Evolutionary conservation across 1,284 basidiomycete genomes (phyloP).

Genomic region (Abortiporus biennis): DNA sequence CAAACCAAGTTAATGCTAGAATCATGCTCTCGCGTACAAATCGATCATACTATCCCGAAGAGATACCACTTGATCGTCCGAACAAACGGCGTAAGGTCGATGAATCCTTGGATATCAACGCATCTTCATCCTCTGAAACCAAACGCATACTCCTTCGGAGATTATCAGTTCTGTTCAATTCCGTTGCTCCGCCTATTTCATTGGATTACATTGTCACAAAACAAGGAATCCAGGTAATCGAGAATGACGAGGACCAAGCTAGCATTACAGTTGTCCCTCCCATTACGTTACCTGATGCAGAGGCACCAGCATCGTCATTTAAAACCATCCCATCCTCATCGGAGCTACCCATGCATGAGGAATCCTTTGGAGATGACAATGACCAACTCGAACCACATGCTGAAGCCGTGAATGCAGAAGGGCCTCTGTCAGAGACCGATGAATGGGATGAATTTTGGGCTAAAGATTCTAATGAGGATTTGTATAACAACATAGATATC

Average conservation of each 20-base stretch:
- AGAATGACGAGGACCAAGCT: conserved; percentile 12
- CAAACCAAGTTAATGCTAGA: conserved; percentile 81
- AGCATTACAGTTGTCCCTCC: too few species aligned
- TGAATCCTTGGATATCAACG: background rate
- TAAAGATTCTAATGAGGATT: conserved; percentile 26
- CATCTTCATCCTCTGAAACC: conserved; percentile 19
- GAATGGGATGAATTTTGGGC: conserved; percentile 43
- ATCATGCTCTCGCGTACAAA: conserved; percentile 79
- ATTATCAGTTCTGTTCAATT: conserved; percentile 72
- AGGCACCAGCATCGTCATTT: background rate
- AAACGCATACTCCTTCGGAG: conserved; percentile 49
- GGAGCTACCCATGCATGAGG: background rate
- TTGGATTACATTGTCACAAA: conserved; percentile 70
- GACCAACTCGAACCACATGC: background rate
- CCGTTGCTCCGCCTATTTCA: conserved; percentile 47
- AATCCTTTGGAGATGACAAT: conserved; percentile 1
- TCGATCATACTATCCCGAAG: too few species aligned
- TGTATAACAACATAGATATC: conserved; percentile 28
- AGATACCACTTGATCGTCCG: conserved; percentile 41
- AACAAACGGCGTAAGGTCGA: conserved; percentile 29
- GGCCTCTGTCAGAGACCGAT: conserved; percentile 20
- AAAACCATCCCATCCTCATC: background rate
- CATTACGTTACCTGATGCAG: conserved; percentile 1
- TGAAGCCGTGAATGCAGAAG: conserved; percentile 14
- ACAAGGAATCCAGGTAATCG: conserved; percentile 41